Evolutionary conservation across 345 rosid genomes (phyloP).

Genomic region (Brassica rapa): DNA sequence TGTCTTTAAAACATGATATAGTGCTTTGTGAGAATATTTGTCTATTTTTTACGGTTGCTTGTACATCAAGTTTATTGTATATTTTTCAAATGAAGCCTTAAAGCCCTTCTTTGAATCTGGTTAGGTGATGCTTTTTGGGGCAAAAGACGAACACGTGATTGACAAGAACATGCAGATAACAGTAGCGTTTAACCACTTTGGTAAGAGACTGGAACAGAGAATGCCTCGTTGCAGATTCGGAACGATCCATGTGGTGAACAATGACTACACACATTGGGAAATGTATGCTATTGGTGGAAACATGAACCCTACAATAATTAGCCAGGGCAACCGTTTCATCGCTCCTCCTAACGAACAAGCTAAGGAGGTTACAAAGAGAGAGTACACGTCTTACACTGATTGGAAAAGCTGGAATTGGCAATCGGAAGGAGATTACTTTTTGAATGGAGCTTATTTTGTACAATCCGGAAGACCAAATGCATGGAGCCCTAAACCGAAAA

Average conservation of each 20-base stretch:
- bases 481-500: conserved; percentile 17
- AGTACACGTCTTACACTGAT: conserved; percentile 37
- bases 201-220: conserved; percentile 46
- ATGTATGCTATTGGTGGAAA: conserved; percentile 78
- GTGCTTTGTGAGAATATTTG: too few relatives aligned
- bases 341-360: conserved; percentile 53
- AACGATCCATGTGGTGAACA: conserved; percentile 66
- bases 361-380: conserved; percentile 64
- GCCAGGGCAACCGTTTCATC: conserved; percentile 77
- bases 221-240: conserved; percentile 61
- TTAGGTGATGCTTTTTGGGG: conserved; percentile 74
- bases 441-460: conserved; percentile 71
- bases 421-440: conserved; percentile 66
- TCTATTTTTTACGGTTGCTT: not conserved
- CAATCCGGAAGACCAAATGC: conserved; percentile 53
- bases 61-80: not conserved
- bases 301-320: conserved; percentile 58
- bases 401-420: conserved; percentile 76
- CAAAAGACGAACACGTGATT: conserved; percentile 39
- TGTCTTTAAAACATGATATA: too few relatives aligned
- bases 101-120: not conserved
- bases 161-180: conserved; percentile 70
- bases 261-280: conserved; percentile 75
- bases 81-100: not conserved
- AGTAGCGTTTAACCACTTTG: conserved; percentile 74